Conservation (phyloP, 352 stramenopile genomes). For the Phytophthora citricola region DNA sequence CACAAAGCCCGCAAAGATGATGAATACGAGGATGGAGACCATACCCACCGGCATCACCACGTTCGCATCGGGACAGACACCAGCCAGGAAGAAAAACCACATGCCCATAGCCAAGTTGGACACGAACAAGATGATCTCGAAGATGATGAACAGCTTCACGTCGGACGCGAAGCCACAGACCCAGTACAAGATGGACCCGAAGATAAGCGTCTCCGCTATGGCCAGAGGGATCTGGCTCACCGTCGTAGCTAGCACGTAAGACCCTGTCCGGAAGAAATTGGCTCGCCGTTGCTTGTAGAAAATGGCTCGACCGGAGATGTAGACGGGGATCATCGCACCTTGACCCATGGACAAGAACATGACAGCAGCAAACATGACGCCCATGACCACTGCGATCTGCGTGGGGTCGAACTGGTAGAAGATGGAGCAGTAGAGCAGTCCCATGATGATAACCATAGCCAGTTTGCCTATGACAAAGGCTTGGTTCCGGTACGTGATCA, state of each 20-base stretch:
- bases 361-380: constrained; percentile 22
- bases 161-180: constrained; percentile 17
- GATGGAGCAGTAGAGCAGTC: constrained; percentile 39
- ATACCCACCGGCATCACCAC: constrained; percentile 20
- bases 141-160: constrained; percentile 19
- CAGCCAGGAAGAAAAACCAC: constrained; percentile 21
- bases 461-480: constrained; percentile 40
- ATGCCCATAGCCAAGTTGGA: constrained; percentile 17
- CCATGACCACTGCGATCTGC: constrained; percentile 26
- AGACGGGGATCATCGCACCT: constrained; percentile 22
- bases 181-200: constrained; percentile 21
- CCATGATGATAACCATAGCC: constrained; percentile 53
- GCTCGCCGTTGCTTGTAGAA: constrained; percentile 22
- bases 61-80: constrained; percentile 12
- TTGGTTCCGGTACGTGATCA: constrained; percentile 60
- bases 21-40: constrained; percentile 26
- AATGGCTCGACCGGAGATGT: constrained; percentile 20
- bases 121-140: constrained; percentile 19
- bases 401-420: constrained; percentile 27
- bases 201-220: constrained; percentile 18
- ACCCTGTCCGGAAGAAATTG: constrained; percentile 22
- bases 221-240: constrained; percentile 23
- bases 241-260: constrained; percentile 14
- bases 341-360: constrained; percentile 24
- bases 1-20: constrained; percentile 40